These are phyloP conservation scores for Chiua virens DNA, from an alignment of 768 basidiomycete species.

Conservation along the genomic window DNA sequence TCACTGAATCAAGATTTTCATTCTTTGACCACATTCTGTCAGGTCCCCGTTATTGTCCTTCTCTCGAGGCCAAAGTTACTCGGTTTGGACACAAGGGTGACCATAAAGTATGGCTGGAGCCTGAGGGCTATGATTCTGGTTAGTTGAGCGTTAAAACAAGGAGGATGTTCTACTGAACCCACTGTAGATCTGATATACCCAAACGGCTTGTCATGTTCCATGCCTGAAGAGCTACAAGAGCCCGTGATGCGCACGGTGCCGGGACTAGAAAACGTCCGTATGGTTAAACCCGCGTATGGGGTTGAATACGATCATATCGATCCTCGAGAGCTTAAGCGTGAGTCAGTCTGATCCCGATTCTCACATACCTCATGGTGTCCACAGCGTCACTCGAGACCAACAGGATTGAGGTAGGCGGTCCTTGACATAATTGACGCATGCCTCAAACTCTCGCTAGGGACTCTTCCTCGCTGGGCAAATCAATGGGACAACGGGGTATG, in stretches of 20 bases:
- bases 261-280: constrained; percentile 81
- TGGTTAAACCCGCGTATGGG: constrained; percentile 86
- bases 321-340: constrained; percentile 74
- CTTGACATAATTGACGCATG: background rate
- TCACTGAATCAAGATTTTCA: background rate
- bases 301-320: constrained; percentile 93
- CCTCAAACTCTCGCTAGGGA: constrained; percentile 43
- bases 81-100: constrained; percentile 70
- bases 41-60: constrained; percentile 93
- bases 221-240: constrained; percentile 85
- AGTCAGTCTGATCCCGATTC: constrained; percentile 26
- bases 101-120: constrained; percentile 87
- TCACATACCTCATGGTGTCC: background rate
- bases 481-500: constrained; percentile 92
- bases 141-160: background rate
- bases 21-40: background rate
- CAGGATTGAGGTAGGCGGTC: constrained; percentile 56
- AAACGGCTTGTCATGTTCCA: constrained; percentile 84
- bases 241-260: constrained; percentile 81
- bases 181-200: constrained; percentile 80
- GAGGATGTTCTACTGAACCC: background rate
- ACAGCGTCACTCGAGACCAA: constrained; percentile 84
- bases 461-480: constrained; percentile 90
- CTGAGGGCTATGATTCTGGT: constrained; percentile 91
- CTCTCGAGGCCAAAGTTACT: constrained; percentile 82